Evolutionary conservation across 169 alveolate genomes (phyloP).

Genomic region (Plasmodium cynomolgi): DNA sequence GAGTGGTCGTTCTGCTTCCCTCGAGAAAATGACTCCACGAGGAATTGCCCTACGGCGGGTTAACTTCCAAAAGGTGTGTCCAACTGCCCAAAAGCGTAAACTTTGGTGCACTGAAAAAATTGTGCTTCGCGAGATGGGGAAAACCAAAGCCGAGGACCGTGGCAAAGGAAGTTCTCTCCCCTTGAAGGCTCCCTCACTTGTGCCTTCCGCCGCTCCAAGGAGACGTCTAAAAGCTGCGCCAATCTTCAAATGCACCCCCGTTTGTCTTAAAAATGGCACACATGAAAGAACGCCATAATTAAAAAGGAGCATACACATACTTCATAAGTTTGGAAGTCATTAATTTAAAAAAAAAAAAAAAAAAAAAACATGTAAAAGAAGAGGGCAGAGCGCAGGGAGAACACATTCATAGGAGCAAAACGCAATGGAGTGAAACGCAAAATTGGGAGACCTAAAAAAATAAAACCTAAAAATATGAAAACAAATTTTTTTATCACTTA

Average conservation of each 20-base stretch:
- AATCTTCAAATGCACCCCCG: neutral
- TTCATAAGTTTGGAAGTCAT: neutral
- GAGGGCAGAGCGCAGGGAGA: neutral
- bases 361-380: neutral
- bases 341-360: neutral
- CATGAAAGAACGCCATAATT: neutral
- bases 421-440: neutral
- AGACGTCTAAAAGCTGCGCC: neutral
- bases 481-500: neutral
- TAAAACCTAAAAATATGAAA: constrained; percentile 1
- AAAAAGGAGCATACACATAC: neutral
- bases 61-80: neutral
- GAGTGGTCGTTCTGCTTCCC: neutral
- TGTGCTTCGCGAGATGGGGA: neutral
- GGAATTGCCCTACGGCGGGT: neutral
- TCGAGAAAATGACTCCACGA: neutral
- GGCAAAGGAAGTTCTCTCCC: neutral
- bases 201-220: neutral
- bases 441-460: neutral
- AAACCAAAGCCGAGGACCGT: neutral
- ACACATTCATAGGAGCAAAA: neutral
- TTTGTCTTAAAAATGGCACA: neutral
- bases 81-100: neutral
- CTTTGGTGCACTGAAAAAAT: neutral
- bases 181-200: neutral